Percentiles rank a stretch among this genome's conserved stretches.
These are phyloP conservation scores for Phytopythium oedochilum DNA, from an alignment of 352 stramenopile genomes.

Conservation along the genomic window DNA sequence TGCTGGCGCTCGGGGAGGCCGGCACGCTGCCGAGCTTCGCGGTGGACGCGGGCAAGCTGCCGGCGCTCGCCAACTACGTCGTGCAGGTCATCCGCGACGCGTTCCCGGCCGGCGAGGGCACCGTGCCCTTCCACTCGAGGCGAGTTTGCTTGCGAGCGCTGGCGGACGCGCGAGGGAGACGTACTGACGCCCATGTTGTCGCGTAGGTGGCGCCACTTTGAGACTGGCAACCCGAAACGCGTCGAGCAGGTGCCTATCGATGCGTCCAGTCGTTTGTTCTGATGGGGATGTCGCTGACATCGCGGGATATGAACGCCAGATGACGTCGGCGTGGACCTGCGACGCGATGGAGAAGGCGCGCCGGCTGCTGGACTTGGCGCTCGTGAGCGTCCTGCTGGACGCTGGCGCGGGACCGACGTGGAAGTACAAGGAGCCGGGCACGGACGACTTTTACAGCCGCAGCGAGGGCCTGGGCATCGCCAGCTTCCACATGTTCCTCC, in stretches of 20 bases:
- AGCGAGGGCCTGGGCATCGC: constrained; percentile 81
- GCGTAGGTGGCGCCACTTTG: constrained; percentile 63
- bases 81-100: constrained; percentile 50
- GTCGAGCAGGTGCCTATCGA: constrained; percentile 41
- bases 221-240: constrained; percentile 65
- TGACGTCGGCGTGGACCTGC: constrained; percentile 45
- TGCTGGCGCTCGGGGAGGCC: constrained; percentile 42
- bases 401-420: constrained; percentile 64
- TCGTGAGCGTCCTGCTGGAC: constrained; percentile 78
- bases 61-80: constrained; percentile 64
- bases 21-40: constrained; percentile 62
- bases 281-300: too few relatives aligned
- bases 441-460: constrained; percentile 57
- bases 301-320: constrained; percentile 4
- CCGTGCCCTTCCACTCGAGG: constrained; percentile 78
- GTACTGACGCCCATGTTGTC: neutral
- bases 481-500: constrained; percentile 83
- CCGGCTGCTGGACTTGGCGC: constrained; percentile 66
- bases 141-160: constrained; percentile 9
- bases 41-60: constrained; percentile 50
- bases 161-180: neutral
- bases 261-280: too few relatives aligned
- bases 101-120: constrained; percentile 41
- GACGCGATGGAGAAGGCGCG: constrained; percentile 49
- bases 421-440: constrained; percentile 67